Percentiles rank a stretch among this genome's conserved stretches.
Conservation (phyloP, 75 land plant species). For the Selaginella tamariscina region DNA sequence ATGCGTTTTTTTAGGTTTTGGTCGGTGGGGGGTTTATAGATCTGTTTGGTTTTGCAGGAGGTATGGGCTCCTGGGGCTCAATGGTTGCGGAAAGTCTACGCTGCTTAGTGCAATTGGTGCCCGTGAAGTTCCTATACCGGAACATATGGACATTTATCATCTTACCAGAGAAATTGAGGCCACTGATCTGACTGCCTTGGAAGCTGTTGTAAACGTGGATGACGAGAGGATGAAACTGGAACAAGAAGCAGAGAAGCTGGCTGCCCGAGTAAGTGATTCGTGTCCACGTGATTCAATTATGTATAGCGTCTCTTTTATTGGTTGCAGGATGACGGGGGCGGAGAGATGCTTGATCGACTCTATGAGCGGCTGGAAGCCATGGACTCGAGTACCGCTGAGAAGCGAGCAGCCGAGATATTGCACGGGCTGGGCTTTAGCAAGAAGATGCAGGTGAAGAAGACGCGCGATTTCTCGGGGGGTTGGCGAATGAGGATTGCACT, state of each 20-base stretch:
- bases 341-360: conserved; percentile 52
- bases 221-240: conserved; percentile 70
- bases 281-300: not conserved
- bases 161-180: conserved; percentile 79
- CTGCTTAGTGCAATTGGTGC: conserved; percentile 60
- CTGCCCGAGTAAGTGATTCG: conserved; percentile 35
- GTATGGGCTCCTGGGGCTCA: conserved; percentile 79
- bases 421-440: conserved; percentile 71
- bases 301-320: not conserved
- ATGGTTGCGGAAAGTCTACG: conserved; percentile 94
- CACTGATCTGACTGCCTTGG: conserved; percentile 75
- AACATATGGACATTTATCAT: conserved; percentile 89
- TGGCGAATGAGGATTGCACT: conserved; percentile 97
- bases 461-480: conserved; percentile 91
- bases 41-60: conserved; percentile 35
- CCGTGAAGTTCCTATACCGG: conserved; percentile 80
- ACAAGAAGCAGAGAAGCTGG: conserved; percentile 61
- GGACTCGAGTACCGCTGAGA: conserved; percentile 91
- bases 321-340: conserved; percentile 71
- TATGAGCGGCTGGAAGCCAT: conserved; percentile 81
- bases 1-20: not conserved
- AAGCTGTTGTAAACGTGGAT: conserved; percentile 69
- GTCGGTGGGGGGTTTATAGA: not conserved
- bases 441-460: conserved; percentile 50
- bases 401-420: conserved; percentile 83